phyloP scores from a whole-genome alignment of 768 basidiomycete species.

The Candolleomyces efflorescens region DNA sequence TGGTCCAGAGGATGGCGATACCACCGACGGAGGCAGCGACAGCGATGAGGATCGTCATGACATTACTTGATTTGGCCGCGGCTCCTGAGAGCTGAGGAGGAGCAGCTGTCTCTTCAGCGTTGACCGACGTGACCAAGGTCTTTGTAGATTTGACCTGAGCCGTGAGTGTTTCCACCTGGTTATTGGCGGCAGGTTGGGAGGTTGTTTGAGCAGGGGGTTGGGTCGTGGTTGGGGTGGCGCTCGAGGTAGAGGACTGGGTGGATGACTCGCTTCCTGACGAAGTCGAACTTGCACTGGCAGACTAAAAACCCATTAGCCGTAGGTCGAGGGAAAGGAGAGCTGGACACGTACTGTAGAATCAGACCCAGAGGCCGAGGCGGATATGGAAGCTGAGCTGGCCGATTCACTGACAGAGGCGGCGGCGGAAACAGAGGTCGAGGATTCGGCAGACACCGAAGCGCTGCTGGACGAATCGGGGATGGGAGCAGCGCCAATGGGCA shows the following conservation, averaged over 20 bases:
- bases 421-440: constrained; percentile 11
- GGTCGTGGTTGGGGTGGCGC: constrained; percentile 9
- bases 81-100: constrained; percentile 23
- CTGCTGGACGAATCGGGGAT: constrained; percentile 16
- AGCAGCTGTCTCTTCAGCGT: constrained; percentile 23
- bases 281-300: constrained; percentile 3
- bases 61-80: constrained; percentile 30
- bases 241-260: constrained; percentile 8
- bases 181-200: constrained; percentile 14
- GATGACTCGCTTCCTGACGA: constrained; percentile 6
- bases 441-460: constrained; percentile 7
- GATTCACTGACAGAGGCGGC: constrained; percentile 9
- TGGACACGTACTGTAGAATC: neutral
- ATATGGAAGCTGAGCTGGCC: constrained; percentile 13
- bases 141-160: constrained; percentile 17
- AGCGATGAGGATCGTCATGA: constrained; percentile 63
- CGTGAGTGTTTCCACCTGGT: constrained; percentile 13
- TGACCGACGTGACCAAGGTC: constrained; percentile 25
- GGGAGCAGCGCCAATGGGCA: constrained; percentile 31
- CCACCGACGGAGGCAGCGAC: constrained; percentile 67
- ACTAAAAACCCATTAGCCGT: neutral
- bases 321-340: neutral
- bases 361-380: constrained; percentile 11
- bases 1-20: constrained; percentile 75
- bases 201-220: constrained; percentile 4